Base-by-base conservation (phyloP, 371 early-diverging fungal genomes). In the Conidiobolus incongruus region DNA sequence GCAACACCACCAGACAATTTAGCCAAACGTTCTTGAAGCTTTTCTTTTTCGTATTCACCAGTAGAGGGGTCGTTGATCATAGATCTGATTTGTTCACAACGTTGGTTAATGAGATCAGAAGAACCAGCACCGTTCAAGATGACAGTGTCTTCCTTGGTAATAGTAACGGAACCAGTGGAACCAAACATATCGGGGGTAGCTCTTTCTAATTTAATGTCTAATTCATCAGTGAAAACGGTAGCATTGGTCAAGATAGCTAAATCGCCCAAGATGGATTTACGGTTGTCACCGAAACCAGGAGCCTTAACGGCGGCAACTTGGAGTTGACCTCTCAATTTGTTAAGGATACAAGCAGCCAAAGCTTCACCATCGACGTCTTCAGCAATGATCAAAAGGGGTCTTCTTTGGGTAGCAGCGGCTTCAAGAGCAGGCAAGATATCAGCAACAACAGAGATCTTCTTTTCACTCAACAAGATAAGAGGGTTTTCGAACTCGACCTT, bases 401-500 rank as follows among this genome's bases (percentile, higher is more conserved):
- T 85, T 47, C 96, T 87, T 64, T 81, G 78, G 51, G 75, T 75
- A 22, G 95, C 94, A 48, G 94, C 70, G 31, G 82, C 65, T 65
- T 95, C 96, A 31, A 95, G 75, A 39, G 92, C 77, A n/a, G 96
- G 96, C 49, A 95, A 67, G 46, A 95, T 68, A 60, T 95, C 96
- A 61, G 86, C 88, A 35, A 95, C 63, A 26, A 74, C 54, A 30
- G 92, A 90, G 57, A 95, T 88, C 75, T 95, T 95, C 72, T 87
- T 83, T 64, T 95, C 96, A 35, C 85, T 83, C 34, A 95, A 66
- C 47, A 95, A 64, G 52, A 95, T 78, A 60, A 90, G 61, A 35
- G 96, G 95, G 65, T 95, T 95, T 71, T 95, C 96, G 45, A 94
- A 89, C 63, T 94, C 96, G 47, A 91, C 91, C 68, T 91, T 92